Percentiles rank a stretch among this genome's conserved stretches.
phyloP scores from a whole-genome alignment of 495 filamentous ascomycete genomes.

The Penicillium ochrochloron region DNA sequence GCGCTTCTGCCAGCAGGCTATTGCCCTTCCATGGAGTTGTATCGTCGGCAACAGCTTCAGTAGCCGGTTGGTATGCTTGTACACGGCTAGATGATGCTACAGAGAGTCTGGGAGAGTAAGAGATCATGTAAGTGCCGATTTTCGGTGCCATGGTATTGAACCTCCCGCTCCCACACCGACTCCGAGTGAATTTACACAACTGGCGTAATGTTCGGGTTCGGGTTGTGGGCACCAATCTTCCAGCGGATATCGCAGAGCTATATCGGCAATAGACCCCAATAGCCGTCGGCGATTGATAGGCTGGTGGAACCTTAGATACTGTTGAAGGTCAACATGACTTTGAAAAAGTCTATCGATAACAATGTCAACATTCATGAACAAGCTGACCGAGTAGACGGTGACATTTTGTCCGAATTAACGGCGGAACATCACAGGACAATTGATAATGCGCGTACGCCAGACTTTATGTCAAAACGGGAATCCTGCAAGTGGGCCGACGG shows the following conservation, averaged over 20 bases:
- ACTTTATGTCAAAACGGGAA: neutral
- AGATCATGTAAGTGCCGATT: neutral
- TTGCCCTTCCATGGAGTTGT: neutral
- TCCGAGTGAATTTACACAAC: neutral
- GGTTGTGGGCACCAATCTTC: neutral
- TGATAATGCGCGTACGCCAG: constrained; percentile 1
- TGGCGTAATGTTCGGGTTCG: neutral
- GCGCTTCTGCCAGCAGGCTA: neutral
- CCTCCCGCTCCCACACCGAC: constrained; percentile 11
- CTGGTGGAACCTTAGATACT: neutral
- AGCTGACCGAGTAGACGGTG: neutral
- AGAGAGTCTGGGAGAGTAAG: neutral
- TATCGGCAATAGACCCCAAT: constrained; percentile 15
- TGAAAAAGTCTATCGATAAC: neutral
- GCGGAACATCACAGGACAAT: neutral
- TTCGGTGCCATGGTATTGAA: neutral
- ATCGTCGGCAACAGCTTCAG: neutral
- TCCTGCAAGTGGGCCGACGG: constrained; percentile 15
- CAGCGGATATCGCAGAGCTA: neutral
- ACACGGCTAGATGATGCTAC: neutral
- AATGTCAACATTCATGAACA: neutral
- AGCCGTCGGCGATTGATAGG: constrained; percentile 16
- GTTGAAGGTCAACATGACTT: neutral
- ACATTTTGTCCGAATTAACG: neutral
- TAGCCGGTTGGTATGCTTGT: neutral